Evolutionary conservation across 139 green algal genomes (phyloP), one percentile per base, ranked within the genome.

Genomic region (Ulvella scutata): DNA sequence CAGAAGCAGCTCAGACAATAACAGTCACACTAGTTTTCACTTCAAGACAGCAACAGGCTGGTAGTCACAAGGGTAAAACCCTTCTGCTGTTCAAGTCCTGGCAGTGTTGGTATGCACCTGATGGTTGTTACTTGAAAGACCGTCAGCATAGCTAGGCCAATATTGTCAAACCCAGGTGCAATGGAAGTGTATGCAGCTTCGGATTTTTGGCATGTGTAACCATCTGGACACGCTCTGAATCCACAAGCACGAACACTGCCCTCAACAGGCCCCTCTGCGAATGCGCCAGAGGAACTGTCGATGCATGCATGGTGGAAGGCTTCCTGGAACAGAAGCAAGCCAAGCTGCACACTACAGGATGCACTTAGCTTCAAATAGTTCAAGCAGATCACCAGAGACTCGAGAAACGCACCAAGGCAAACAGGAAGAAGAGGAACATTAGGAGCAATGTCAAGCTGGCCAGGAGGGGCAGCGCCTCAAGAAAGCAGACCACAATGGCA

Each of bases 381-480:
- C n/a, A n/a, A n/a, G n/a, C n/a, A n/a, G n/a, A 85, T 76, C 17
- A 76, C 78, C 3, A 75, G 20, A 29, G 44, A 17, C 26, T n/a
- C 26, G 2, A 29, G 36, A 2, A 23, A 10, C 75, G 44, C 2
- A 75, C 81, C 17, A 92, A 86, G 7, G 81, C 86, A 75, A 90
- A 92, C 0, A 94, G 72, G 76, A 92, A 87, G 23, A 93, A 79
- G 74, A 92, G 87, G 78, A 91, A 88, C 38, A 89, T 72, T 3
- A 94, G 76, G 72, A 94, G 76, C 35, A 76, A 80, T 6, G 81
- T 74, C 35, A 89, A 86, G 23, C 80, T 84, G 17, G 81, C 61
- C 26, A 94, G 78, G 74, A 94, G 79, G 3, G 87, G 89, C 33
- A 94, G 75, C 4, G 89, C 87, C 85, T 94, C 86, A 17, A 89